Percentiles rank a stretch among this genome's conserved stretches.
Evolutionary conservation across 176 grass and related monocot species (phyloP).

Genomic region (Cenchrus purpureus): DNA sequence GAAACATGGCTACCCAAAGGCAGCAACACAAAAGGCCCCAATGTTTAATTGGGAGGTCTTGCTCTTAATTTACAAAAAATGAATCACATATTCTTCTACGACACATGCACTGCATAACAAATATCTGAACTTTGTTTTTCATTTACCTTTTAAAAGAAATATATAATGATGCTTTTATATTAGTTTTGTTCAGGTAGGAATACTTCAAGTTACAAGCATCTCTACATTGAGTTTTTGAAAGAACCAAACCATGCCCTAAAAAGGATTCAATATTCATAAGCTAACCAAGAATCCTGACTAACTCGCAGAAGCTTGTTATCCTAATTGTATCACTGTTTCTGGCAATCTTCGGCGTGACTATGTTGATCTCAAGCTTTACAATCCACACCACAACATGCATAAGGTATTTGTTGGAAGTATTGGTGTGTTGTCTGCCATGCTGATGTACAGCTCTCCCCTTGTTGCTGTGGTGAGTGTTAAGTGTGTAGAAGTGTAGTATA

Average conservation of each 20-base stretch:
- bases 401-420: constrained; percentile 70
- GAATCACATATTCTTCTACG: neutral
- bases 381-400: constrained; percentile 54
- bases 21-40: neutral
- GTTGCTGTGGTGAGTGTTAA: constrained; percentile 14
- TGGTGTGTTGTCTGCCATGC: constrained; percentile 58
- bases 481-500: too few relatives aligned
- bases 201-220: neutral
- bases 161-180: neutral
- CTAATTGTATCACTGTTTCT: constrained; percentile 47
- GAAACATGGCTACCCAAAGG: neutral
- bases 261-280: neutral
- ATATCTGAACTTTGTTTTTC: neutral
- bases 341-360: constrained; percentile 41
- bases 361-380: constrained; percentile 51
- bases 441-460: constrained; percentile 63
- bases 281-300: neutral
- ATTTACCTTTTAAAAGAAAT: neutral
- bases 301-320: constrained; percentile 57
- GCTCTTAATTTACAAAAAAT: neutral
- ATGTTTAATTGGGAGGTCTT: neutral
- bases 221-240: neutral
- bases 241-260: neutral
- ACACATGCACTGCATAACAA: neutral
- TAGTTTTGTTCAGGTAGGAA: neutral